Evolutionary conservation across 1,284 basidiomycete species (phyloP).

Genomic region (Malassezia japonica): DNA sequence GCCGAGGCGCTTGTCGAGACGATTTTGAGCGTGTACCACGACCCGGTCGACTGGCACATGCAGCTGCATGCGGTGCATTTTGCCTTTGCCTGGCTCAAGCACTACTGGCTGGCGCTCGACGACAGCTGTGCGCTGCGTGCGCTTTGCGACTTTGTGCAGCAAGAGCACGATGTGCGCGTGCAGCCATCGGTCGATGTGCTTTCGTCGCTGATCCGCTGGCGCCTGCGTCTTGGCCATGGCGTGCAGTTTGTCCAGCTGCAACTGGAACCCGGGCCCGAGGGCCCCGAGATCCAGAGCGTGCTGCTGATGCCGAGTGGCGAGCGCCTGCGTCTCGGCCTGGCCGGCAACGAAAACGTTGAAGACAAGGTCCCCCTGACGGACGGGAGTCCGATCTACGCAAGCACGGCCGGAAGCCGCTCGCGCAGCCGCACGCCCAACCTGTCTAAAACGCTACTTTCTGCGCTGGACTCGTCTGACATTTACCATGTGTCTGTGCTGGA

Average conservation of each 20-base stretch:
- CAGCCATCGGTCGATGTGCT: constrained; percentile 39
- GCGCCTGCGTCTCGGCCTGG: constrained; percentile 39
- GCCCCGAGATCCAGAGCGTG: constrained; percentile 51
- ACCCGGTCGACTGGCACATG: constrained; percentile 53
- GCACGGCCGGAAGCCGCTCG: background rate
- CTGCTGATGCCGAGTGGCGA: constrained; percentile 36
- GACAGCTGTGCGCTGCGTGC: constrained; percentile 52
- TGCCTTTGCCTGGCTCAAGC: constrained; percentile 84
- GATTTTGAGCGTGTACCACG: constrained; percentile 71
- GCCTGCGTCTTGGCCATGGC: constrained; percentile 25
- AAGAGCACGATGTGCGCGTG: constrained; percentile 49
- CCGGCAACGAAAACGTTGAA: constrained; percentile 10
- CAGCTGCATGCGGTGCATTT: constrained; percentile 81
- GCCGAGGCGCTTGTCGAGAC: constrained; percentile 66
- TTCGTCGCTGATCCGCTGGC: background rate
- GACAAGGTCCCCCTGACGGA: constrained; percentile 20
- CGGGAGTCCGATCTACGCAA: constrained; percentile 29
- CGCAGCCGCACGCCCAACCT: constrained; percentile 58
- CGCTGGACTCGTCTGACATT: constrained; percentile 50
- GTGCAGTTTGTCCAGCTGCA: constrained; percentile 16
- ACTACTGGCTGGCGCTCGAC: constrained; percentile 65
- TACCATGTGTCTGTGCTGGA: constrained; percentile 58
- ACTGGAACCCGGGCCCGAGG: constrained; percentile 2
- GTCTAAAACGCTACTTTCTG: constrained; percentile 63
- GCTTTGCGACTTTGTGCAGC: constrained; percentile 59